Evolutionary conservation across 495 filamentous ascomycete genomes (phyloP).

Genomic region (Bryoglossum gracile): DNA sequence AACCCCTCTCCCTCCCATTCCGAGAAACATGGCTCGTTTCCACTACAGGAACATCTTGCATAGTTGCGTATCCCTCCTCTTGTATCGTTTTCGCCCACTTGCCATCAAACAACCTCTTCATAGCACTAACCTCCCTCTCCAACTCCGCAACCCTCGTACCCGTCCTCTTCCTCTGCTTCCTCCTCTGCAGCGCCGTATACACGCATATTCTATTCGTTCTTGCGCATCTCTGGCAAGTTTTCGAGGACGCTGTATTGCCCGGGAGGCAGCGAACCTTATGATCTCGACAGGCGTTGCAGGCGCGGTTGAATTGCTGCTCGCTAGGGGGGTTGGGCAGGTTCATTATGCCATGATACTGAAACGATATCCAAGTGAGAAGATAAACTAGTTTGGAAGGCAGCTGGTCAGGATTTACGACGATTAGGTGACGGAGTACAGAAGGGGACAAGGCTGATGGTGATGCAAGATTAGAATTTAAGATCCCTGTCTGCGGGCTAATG

Average conservation of each 20-base stretch:
- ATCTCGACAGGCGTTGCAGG: conserved; percentile 82
- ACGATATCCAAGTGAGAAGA: too few species aligned
- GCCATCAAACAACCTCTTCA: conserved; percentile 15
- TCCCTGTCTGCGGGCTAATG: too few species aligned
- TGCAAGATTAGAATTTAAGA: too few species aligned
- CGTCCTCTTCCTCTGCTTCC: conserved; percentile 86
- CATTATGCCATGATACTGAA: too few species aligned
- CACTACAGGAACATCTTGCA: background rate
- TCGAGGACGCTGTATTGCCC: conserved; percentile 32
- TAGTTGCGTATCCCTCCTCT: background rate
- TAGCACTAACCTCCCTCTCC: conserved; percentile 43
- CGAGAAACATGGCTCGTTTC: background rate
- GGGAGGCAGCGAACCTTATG: conserved; percentile 72
- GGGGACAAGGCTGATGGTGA: too few species aligned
- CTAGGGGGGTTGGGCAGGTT: background rate
- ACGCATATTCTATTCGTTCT: conserved; percentile 44
- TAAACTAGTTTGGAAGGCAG: too few species aligned
- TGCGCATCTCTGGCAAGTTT: conserved; percentile 17
- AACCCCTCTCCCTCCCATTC: background rate
- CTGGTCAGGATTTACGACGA: too few species aligned
- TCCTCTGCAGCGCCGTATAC: conserved; percentile 63
- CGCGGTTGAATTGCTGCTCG: conserved; percentile 33
- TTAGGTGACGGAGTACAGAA: too few species aligned
- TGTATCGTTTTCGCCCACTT: background rate
- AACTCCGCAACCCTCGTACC: conserved; percentile 86